Base-by-base conservation (phyloP, 805 yeast species). In the Candida dajiaensis region DNA sequence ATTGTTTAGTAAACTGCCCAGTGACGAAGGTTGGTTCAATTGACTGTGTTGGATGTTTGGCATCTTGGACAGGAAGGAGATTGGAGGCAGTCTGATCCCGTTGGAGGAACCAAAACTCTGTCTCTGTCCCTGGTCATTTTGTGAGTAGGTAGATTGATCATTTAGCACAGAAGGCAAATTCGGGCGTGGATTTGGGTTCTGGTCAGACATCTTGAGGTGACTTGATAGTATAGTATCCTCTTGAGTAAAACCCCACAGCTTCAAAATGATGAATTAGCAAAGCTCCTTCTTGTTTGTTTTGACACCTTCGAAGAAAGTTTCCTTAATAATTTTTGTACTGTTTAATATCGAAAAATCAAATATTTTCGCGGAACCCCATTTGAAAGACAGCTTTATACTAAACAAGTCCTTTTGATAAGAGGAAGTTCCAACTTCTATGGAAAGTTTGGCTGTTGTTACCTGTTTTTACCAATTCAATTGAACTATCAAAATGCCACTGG, bases 61-160 rank as follows among this genome's bases (percentile, higher is more conserved):
- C 15, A 54, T 38, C 12, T 49, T 54, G 15, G 56, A 52, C 12
- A 63, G 54, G 41, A 70, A 67, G 0, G 73, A 69, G 15, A 70
- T 66, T 0, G 74, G 72, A 11, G 75, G 74, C 11, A 70, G 53
- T 37, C 68, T 61, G 20, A 69, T 62, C 3, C 53, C 55, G 15
- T 15, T 28, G 3, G 50, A 47, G 3, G 53, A 45, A 16, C 44
- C 15, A 11, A 39, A 45, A 3, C 29, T 20, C 42, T 40, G 45
- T 11, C 44, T 22, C 10, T 15, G 40, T 15, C 18, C 22, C 21
- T 20, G 50, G 51, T 10, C 23, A 13, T 19, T 36, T 10, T 36
- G 39, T 36, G 25, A 16, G 22, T 36, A 20, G n/a, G n/a, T 19
- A 6, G 22, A 6, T 8, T 36, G 22, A 36, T 36, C 39, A 13